Base-by-base conservation (phyloP, 2,329 filamentous ascomycete genomes). In the Exophiala aquamarina region DNA sequence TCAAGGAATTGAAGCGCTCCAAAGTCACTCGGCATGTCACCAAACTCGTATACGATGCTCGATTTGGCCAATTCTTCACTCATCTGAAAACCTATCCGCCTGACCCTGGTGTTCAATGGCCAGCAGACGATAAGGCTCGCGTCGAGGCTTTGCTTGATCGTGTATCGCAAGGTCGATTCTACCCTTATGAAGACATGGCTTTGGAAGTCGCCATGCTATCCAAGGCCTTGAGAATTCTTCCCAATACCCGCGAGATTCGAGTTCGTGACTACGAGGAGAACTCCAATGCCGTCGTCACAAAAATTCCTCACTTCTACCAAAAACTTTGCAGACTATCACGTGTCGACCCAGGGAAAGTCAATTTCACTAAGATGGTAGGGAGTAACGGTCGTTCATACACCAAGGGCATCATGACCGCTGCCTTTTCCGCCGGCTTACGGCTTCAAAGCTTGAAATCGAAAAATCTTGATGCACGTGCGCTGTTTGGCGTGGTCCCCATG, bases 1-100 rank as follows among this genome's bases (percentile, higher is more conserved):
- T 49, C 35, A 49, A 44, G 18, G 46, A 42, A 9, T 29, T 52
- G 21, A 43, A 48, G 36, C 39, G 42, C 23, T 52, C 51, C 17
- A 47, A 47, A 23, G 39, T 52, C 35, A 31, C 36, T 32, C 42
- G 39, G 23, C 51, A 52, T 19, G 32, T 56, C 20, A 47, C 23
- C 3, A 54, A 44, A 23, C 23, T 56, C 7, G 43, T 43, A 4
- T 56, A 56, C 35, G 54, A 56, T 41, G 49, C 41, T 29, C 50
- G 50, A 10, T 56, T 53, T 44, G 45, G 44, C 15, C 18, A 31
- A 2, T 49, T 54, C 36, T 47, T 52, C 37, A 19, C 38, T 15
- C 18, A 35, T 14, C 50, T 56, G 42, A 54, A 48, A 40, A 34
- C 8, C 23, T 29, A 34, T 29, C 17, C 39, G 19, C 21, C 47